Evolutionary conservation across 768 basidiomycete genomes (phyloP).

Genomic region (Hortiboletus campestris): DNA sequence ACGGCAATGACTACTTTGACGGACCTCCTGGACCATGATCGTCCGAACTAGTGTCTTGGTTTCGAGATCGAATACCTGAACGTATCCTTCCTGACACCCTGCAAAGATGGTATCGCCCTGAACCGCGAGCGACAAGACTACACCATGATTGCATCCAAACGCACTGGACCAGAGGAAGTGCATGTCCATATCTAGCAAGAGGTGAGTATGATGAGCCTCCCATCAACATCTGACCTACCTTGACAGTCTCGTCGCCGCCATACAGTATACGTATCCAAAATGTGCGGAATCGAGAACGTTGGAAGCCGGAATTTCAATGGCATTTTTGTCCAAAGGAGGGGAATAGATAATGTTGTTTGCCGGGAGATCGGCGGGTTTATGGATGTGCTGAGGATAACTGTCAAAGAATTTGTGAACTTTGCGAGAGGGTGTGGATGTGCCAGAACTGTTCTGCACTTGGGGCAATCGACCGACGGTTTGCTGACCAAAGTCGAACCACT

Average conservation of each 20-base stretch:
- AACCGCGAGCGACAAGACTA: slow-evolving; percentile 76
- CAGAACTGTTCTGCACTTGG: slow-evolving; percentile 22
- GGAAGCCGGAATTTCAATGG: slow-evolving; percentile 55
- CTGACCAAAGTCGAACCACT: slow-evolving; percentile 71
- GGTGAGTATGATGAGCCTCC: background rate
- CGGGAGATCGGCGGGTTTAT: slow-evolving; percentile 63
- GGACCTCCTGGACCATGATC: slow-evolving; percentile 81
- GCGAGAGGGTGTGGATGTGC: slow-evolving; percentile 39
- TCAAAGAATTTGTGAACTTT: slow-evolving; percentile 90
- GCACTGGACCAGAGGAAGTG: slow-evolving; percentile 40
- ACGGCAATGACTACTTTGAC: slow-evolving; percentile 4
- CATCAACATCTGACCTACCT: slow-evolving; percentile 44
- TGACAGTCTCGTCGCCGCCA: slow-evolving; percentile 90
- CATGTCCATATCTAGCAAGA: slow-evolving; percentile 64
- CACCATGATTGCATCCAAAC: slow-evolving; percentile 72
- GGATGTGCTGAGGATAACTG: slow-evolving; percentile 74
- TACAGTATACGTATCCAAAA: slow-evolving; percentile 91
- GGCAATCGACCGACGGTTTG: background rate
- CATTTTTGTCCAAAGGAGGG: slow-evolving; percentile 29
- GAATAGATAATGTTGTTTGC: slow-evolving; percentile 53
- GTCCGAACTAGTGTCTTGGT: slow-evolving; percentile 84
- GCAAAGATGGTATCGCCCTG: slow-evolving; percentile 83
- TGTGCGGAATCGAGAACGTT: slow-evolving; percentile 89
- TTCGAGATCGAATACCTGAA: slow-evolving; percentile 88
- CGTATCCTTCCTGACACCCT: slow-evolving; percentile 91